Conservation (phyloP, 495 filamentous ascomycete species). For the Penicillium coffeae region DNA sequence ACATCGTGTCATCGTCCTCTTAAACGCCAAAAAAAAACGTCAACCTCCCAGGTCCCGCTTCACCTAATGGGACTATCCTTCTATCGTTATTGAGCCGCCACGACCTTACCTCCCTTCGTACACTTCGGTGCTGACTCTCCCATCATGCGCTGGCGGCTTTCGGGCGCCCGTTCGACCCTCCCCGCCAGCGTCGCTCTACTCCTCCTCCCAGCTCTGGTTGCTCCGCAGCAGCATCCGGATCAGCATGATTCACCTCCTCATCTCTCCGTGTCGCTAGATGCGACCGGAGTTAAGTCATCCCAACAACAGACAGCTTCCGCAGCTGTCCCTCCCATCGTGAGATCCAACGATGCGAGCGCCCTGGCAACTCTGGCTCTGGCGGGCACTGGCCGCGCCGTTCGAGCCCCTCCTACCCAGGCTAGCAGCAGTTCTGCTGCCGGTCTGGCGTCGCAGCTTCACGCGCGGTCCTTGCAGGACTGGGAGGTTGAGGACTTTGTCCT, state of each 20-base stretch:
- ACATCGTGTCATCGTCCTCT: constrained; percentile 11
- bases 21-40: constrained; percentile 2
- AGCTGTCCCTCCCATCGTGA: constrained; percentile 33
- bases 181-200: constrained; percentile 49
- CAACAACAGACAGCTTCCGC: constrained; percentile 13
- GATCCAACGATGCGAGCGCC: constrained; percentile 83
- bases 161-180: constrained; percentile 44
- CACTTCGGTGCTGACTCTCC: constrained; percentile 24
- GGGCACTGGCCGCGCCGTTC: constrained; percentile 64
- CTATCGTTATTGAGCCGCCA: not conserved
- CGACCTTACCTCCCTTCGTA: not conserved
- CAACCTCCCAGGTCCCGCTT: constrained; percentile 4
- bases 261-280: constrained; percentile 30
- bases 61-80: not conserved
- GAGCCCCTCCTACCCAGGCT: constrained; percentile 74
- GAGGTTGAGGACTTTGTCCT: constrained; percentile 99
- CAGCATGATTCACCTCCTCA: constrained; percentile 29
- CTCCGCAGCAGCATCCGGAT: constrained; percentile 49
- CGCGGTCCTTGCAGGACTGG: constrained; percentile 97
- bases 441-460: constrained; percentile 74
- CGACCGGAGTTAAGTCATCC: constrained; percentile 15
- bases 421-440: constrained; percentile 57
- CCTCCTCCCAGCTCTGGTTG: constrained; percentile 40
- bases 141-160: constrained; percentile 50
- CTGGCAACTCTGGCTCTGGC: constrained; percentile 92